phyloP scores from a whole-genome alignment of 768 basidiomycete species.

The Dentipellis fragilis region DNA sequence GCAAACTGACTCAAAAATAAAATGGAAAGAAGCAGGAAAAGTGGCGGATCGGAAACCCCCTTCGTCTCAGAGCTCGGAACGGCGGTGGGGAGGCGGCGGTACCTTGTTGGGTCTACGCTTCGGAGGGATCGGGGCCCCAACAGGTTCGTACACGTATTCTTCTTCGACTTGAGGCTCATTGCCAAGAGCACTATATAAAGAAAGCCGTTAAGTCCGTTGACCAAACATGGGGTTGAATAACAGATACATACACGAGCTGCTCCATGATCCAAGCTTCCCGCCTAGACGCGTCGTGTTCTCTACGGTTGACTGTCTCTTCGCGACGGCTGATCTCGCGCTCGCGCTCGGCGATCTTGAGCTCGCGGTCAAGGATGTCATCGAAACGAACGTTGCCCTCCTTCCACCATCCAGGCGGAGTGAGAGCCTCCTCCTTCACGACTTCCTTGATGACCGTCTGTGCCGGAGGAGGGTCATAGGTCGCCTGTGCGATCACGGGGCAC shows the following conservation, averaged over 20 bases:
- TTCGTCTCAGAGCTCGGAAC: constrained; percentile 93
- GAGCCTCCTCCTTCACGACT: constrained; percentile 71
- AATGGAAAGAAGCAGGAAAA: constrained; percentile 26
- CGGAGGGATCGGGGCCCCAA: constrained; percentile 18
- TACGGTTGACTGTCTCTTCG: constrained; percentile 75
- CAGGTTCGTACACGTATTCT: constrained; percentile 71
- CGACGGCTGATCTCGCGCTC: constrained; percentile 82
- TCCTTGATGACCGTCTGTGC: constrained; percentile 81
- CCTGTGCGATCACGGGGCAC: constrained; percentile 39
- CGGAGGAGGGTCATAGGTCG: constrained; percentile 44
- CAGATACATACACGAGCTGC: constrained; percentile 63
- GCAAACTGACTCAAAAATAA: constrained; percentile 40
- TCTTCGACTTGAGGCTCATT: constrained; percentile 68
- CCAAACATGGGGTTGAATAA: neutral
- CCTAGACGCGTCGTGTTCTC: constrained; percentile 80
- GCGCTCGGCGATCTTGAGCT: constrained; percentile 75
- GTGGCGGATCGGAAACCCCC: constrained; percentile 44
- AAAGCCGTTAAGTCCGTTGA: constrained; percentile 1
- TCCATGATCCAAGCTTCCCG: constrained; percentile 92
- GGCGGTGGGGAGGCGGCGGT: constrained; percentile 77
- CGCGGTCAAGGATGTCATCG: constrained; percentile 77
- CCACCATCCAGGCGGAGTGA: constrained; percentile 75
- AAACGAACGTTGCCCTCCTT: constrained; percentile 56
- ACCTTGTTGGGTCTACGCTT: constrained; percentile 80
- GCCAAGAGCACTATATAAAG: constrained; percentile 47